Conservation (phyloP, 768 basidiomycete species). For the Mycena alexandri region DNA sequence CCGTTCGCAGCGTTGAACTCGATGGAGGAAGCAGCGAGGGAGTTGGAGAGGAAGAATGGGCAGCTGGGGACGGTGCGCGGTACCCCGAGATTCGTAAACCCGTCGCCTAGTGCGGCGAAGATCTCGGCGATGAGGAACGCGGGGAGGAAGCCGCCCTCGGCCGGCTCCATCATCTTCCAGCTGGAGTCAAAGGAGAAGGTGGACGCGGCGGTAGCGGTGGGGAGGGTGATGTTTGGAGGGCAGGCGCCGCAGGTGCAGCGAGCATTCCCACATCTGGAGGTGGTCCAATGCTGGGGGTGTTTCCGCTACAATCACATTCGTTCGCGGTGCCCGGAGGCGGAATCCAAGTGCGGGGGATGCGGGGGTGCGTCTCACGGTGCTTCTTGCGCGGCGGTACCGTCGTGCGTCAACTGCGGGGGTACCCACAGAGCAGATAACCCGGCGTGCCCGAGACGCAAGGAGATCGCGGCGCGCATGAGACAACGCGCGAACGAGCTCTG, state of each 20-base stretch:
- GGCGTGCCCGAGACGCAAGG: too few relatives aligned
- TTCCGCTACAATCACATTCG: too few relatives aligned
- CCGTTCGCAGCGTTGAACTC: not conserved
- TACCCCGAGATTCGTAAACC: not conserved
- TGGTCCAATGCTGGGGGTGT: not conserved
- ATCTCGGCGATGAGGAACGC: not conserved
- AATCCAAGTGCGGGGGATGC: too few relatives aligned
- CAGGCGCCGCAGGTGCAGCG: not conserved
- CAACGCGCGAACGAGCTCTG: too few relatives aligned
- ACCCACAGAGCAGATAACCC: too few relatives aligned
- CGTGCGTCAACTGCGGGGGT: too few relatives aligned
- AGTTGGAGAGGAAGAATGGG: not conserved
- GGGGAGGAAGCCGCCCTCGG: not conserved
- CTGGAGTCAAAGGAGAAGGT: not conserved
- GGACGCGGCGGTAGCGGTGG: not conserved
- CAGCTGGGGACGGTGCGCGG: not conserved
- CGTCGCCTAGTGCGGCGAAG: not conserved
- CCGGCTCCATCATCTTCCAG: not conserved
- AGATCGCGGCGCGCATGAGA: too few relatives aligned
- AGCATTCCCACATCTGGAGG: conserved; percentile 1
- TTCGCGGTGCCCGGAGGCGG: too few relatives aligned
- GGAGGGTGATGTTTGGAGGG: not conserved
- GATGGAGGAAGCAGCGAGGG: not conserved
- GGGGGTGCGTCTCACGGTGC: too few relatives aligned
- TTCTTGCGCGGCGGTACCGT: too few relatives aligned